A percentile compares a stretch with the other conserved stretches of the same genome.
These are phyloP conservation scores for Suhomyces emberorum DNA, from an alignment of 805 yeast species.

Conservation along the genomic window DNA sequence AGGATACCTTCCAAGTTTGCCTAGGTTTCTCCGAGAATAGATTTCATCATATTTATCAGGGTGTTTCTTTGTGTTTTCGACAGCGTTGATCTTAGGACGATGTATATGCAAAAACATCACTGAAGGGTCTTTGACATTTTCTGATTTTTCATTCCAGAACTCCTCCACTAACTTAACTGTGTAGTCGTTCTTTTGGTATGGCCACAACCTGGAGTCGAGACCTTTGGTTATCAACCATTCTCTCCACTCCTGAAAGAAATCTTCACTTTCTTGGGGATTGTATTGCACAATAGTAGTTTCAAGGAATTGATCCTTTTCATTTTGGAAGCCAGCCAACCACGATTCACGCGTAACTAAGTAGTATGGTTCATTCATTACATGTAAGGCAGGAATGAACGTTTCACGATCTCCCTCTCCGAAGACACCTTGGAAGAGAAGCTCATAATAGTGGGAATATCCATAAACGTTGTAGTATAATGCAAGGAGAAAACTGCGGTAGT, in stretches of 20 bases:
- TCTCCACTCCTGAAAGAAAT: slow-evolving; percentile 23
- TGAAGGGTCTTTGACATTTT: slow-evolving; percentile 14
- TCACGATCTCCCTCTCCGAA: slow-evolving; percentile 45
- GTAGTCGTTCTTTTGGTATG: slow-evolving; percentile 26
- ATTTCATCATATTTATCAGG: slow-evolving; percentile 11
- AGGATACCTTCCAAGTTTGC: slow-evolving; percentile 16
- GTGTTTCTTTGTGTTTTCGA: slow-evolving; percentile 16
- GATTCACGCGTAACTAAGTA: slow-evolving; percentile 27
- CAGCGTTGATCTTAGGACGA: slow-evolving; percentile 31
- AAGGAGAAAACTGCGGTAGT: slow-evolving; percentile 29
- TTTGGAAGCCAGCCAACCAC: slow-evolving; percentile 11
- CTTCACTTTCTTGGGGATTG: slow-evolving; percentile 21
- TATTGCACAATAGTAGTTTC: slow-evolving; percentile 33
- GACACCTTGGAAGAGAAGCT: slow-evolving; percentile 39
- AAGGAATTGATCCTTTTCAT: slow-evolving; percentile 2
- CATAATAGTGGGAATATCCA: slow-evolving; percentile 37
- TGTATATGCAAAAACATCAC: slow-evolving; percentile 32
- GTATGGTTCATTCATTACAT: slow-evolving; percentile 32
- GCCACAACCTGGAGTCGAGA: slow-evolving; percentile 29
- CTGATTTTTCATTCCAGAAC: slow-evolving; percentile 12
- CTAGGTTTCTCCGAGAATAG: slow-evolving; percentile 23
- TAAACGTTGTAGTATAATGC: slow-evolving; percentile 37
- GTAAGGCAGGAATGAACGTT: slow-evolving; percentile 42
- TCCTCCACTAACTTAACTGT: slow-evolving; percentile 20
- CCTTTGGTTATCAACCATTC: slow-evolving; percentile 19